phyloP scores from a whole-genome alignment of 768 basidiomycete species.

The Lactarius pseudohatsudake region DNA sequence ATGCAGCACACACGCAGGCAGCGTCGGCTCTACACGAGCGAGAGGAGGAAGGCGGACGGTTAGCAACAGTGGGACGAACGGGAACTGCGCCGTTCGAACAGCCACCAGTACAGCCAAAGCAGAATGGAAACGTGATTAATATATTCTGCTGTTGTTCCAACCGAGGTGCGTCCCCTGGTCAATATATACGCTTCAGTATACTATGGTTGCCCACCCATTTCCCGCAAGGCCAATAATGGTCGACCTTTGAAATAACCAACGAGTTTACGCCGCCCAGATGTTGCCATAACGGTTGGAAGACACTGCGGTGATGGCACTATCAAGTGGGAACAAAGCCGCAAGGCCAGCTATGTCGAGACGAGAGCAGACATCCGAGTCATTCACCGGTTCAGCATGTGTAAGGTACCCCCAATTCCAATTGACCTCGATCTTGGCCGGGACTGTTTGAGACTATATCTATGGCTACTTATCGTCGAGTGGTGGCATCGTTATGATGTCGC shows the following conservation, averaged over 20 bases:
- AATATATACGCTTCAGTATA: background rate
- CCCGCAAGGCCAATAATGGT: background rate
- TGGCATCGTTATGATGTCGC: background rate
- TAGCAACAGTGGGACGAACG: background rate
- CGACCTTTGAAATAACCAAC: background rate
- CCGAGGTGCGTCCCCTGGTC: background rate
- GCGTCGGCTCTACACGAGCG: no score
- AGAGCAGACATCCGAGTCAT: background rate
- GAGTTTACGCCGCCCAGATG: background rate
- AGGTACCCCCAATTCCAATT: background rate
- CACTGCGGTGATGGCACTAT: background rate
- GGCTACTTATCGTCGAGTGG: background rate
- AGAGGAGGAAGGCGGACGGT: no score
- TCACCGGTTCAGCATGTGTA: background rate
- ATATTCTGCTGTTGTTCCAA: background rate
- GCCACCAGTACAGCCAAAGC: background rate
- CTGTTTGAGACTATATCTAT: background rate
- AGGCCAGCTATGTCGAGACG: background rate
- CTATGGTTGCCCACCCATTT: background rate
- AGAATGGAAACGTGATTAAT: background rate
- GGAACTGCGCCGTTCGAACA: background rate
- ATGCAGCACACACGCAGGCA: no score
- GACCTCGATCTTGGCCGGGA: background rate
- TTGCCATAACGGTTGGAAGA: background rate
- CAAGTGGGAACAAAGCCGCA: background rate